Evolutionary conservation across 495 filamentous ascomycete genomes (phyloP).

Genomic region (Darksidea phi): DNA sequence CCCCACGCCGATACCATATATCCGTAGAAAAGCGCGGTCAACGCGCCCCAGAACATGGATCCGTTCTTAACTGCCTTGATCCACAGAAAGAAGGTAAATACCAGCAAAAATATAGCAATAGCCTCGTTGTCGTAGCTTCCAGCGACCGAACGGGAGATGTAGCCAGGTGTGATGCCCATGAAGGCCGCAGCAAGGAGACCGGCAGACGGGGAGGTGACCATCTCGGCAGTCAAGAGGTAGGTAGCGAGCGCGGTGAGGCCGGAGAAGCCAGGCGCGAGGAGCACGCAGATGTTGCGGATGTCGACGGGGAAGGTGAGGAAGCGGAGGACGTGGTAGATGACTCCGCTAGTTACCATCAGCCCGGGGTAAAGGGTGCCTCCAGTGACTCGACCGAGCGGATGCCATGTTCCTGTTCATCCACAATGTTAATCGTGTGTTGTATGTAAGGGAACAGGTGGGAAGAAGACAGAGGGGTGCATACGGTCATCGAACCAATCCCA

Average conservation of each 20-base stretch:
- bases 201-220: slow-evolving; percentile 86
- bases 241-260: slow-evolving; percentile 90
- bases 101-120: slow-evolving; percentile 97
- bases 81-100: slow-evolving; percentile 99
- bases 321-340: slow-evolving; percentile 91
- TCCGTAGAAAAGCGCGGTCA: slow-evolving; percentile 95
- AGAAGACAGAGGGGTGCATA: slow-evolving; percentile 45
- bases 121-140: slow-evolving; percentile 99
- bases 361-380: slow-evolving; percentile 98
- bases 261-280: slow-evolving; percentile 93
- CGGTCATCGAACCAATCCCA: slow-evolving; percentile 99
- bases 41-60: slow-evolving; percentile 90
- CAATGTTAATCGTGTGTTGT: slow-evolving; percentile 12
- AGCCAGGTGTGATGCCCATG: slow-evolving; percentile 97
- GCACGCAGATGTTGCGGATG: slow-evolving; percentile 97
- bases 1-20: slow-evolving; percentile 99
- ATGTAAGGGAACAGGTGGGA: not conserved
- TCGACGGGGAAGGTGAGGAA: slow-evolving; percentile 92
- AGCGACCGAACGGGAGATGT: slow-evolving; percentile 95
- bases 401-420: slow-evolving; percentile 77
- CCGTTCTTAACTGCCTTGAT: slow-evolving; percentile 97
- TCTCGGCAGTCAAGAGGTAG: slow-evolving; percentile 95
- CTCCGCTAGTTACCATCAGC: slow-evolving; percentile 98
- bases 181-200: slow-evolving; percentile 92
- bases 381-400: slow-evolving; percentile 96